Base-by-base conservation (phyloP, 352 stramenopile genomes). In the Globisporangium sylvaticum region DNA sequence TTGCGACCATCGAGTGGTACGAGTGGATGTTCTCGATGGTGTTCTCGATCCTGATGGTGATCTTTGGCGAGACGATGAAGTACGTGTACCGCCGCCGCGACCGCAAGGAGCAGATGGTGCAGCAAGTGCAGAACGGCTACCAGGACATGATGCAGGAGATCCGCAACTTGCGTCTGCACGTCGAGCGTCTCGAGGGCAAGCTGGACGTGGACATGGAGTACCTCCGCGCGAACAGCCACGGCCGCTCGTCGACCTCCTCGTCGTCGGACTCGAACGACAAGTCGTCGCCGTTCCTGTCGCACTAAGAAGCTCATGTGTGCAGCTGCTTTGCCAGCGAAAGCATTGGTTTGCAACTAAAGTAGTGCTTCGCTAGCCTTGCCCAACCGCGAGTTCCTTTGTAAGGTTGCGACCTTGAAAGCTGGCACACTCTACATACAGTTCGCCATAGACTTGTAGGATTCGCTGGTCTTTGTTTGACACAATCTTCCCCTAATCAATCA, bases 1-100 rank as follows among this genome's bases (percentile, higher is more conserved):
- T 91, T 60, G 73, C 79, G 3, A 62, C 83, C 65, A 84, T 91
- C 60, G 75, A 88, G 71, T 91, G 81, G 81, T 88, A 82, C 70
- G 76, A 91, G 70, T 90, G 81, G 81, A 73, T 90, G 61, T 87
- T 91, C 70, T 76, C 84, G 34, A 89, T 91, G 65, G 65, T 79
- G 29, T 87, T 89, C 29, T 76, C 84, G 24, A 27, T 92, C n/a
- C 34, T 83, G 44, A 92, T 92, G 84, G 79, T 90, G 8, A 66
- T 68, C 37, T 86, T 89, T 31, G 81, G 84, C 22, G 84, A 92
- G 75, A 88, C 73, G 37, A 69, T 92, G n/a, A 92, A 92, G 70
- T 80, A 65, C 31, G 24, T 71, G 8, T 92, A 89, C 73, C 84
- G 84, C 44, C 70, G 74, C 50, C 75, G 80, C n/a, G 84, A 92